A percentile compares a stretch with the other conserved stretches of the same genome.
Evolutionary conservation across 148 eudicot species (phyloP).

Genomic region (Arctostaphylos glauca): DNA sequence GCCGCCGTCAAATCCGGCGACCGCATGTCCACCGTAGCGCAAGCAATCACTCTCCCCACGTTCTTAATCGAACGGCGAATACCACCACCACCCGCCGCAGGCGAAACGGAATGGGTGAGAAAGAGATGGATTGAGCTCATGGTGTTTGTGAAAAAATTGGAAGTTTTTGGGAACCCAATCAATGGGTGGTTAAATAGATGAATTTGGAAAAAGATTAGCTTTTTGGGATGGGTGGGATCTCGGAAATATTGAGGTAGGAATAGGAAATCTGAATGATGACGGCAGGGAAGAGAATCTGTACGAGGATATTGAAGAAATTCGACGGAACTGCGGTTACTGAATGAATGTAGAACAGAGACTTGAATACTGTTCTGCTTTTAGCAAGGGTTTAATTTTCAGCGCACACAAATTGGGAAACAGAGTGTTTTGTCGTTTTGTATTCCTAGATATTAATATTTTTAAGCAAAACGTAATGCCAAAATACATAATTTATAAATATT

Average conservation of each 20-base stretch:
- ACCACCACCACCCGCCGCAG: slow-evolving; percentile 18
- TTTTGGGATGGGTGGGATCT: neutral
- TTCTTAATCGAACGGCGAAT: slow-evolving; percentile 27
- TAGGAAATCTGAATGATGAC: neutral
- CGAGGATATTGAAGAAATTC: too few relatives aligned
- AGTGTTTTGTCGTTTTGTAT: too few relatives aligned
- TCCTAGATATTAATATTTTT: too few relatives aligned
- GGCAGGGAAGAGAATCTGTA: too few relatives aligned
- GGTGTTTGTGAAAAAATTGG: neutral
- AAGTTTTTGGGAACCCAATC: neutral
- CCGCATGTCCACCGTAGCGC: slow-evolving; percentile 33
- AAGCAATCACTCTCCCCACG: slow-evolving; percentile 16
- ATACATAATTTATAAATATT: too few relatives aligned
- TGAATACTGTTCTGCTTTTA: too few relatives aligned
- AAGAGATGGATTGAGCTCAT: slow-evolving; percentile 33
- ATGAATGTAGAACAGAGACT: too few relatives aligned
- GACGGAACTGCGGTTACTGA: too few relatives aligned
- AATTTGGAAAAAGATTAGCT: neutral
- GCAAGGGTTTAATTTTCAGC: too few relatives aligned
- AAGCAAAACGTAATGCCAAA: too few relatives aligned
- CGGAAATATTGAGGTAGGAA: neutral
- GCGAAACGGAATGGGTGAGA: slow-evolving; percentile 21
- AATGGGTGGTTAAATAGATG: neutral
- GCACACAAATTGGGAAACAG: too few relatives aligned
- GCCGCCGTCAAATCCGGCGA: slow-evolving; percentile 19